These are phyloP conservation scores for Pseudogymnoascus sp. DNA, from an alignment of 2,329 filamentous ascomycete genomes.

Conservation along the genomic window DNA sequence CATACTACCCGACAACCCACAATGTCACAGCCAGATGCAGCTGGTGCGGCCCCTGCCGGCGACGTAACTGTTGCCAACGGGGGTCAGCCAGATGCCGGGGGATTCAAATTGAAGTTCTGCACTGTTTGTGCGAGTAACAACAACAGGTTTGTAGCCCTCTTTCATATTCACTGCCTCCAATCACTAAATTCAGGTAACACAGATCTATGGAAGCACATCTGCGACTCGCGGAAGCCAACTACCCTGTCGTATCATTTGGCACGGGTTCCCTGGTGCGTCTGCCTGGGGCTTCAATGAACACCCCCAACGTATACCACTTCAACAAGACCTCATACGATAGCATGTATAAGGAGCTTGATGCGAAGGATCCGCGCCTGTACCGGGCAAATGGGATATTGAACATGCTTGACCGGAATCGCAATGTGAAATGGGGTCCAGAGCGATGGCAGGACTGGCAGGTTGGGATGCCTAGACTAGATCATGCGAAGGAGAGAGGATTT, in stretches of 20 bases:
- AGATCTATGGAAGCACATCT: slow-evolving; percentile 99
- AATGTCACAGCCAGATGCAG: slow-evolving; percentile 13
- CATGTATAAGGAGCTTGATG: slow-evolving; percentile 85
- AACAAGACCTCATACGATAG: slow-evolving; percentile 92
- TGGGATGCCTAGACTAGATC: slow-evolving; percentile 73
- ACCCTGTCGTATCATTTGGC: slow-evolving; percentile 96
- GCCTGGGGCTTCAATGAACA: slow-evolving; percentile 80
- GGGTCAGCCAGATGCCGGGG: slow-evolving; percentile 27
- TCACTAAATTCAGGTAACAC: slow-evolving; percentile 17
- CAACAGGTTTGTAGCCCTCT: slow-evolving; percentile 60
- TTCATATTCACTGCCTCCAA: not conserved
- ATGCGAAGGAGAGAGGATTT: slow-evolving; percentile 67
- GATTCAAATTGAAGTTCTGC: slow-evolving; percentile 89
- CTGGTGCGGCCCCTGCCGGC: slow-evolving; percentile 13
- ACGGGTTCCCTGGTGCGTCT: slow-evolving; percentile 91
- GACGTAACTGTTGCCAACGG: slow-evolving; percentile 16
- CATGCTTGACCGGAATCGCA: slow-evolving; percentile 88
- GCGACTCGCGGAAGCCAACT: slow-evolving; percentile 74
- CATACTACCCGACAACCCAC: not conserved
- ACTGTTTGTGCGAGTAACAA: slow-evolving; percentile 99
- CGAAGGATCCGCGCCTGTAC: slow-evolving; percentile 83
- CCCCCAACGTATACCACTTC: slow-evolving; percentile 97
- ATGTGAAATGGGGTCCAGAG: slow-evolving; percentile 91
- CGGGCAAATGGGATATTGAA: slow-evolving; percentile 86
- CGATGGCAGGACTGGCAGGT: slow-evolving; percentile 97